Evolutionary conservation across 164 flowering plant species (phyloP).

Genomic region (Dillenia turbinata): DNA sequence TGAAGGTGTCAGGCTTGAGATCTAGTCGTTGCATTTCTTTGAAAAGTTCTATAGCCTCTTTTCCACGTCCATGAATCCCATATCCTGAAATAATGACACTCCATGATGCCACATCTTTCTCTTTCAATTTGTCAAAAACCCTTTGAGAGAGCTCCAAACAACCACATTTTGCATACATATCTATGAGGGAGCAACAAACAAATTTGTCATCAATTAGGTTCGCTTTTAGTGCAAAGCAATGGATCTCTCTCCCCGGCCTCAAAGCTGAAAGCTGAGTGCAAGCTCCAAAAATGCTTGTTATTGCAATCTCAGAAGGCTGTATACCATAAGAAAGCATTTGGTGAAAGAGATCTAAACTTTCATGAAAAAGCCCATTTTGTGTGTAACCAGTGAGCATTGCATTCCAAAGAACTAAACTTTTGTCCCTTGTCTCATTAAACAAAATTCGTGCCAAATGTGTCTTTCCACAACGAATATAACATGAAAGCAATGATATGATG

Average conservation of each 20-base stretch:
- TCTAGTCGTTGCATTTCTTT: constrained; percentile 36
- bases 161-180: constrained; percentile 71
- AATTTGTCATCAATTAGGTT: constrained; percentile 28
- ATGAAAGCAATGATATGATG: constrained; percentile 45
- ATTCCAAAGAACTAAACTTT: constrained; percentile 54
- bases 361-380: constrained; percentile 38
- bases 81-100: constrained; percentile 52
- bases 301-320: constrained; percentile 40
- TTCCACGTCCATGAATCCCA: constrained; percentile 56
- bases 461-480: constrained; percentile 45
- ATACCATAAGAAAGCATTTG: constrained; percentile 39
- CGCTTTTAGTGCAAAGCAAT: constrained; percentile 47
- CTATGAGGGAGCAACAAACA: constrained; percentile 46
- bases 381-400: constrained; percentile 65
- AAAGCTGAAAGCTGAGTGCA: constrained; percentile 57
- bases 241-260: constrained; percentile 53
- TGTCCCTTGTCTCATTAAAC: constrained; percentile 43
- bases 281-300: constrained; percentile 37
- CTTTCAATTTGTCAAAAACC: constrained; percentile 33
- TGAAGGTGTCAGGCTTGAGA: constrained; percentile 43
- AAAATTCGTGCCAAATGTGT: constrained; percentile 22
- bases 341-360: constrained; percentile 39
- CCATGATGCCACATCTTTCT: constrained; percentile 51
- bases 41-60: constrained; percentile 42
- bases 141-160: constrained; percentile 36